Evolutionary conservation across 2,329 filamentous ascomycete species (phyloP), one percentile per base, ranked within the genome.

Genomic region (Penicillium sp.): DNA sequence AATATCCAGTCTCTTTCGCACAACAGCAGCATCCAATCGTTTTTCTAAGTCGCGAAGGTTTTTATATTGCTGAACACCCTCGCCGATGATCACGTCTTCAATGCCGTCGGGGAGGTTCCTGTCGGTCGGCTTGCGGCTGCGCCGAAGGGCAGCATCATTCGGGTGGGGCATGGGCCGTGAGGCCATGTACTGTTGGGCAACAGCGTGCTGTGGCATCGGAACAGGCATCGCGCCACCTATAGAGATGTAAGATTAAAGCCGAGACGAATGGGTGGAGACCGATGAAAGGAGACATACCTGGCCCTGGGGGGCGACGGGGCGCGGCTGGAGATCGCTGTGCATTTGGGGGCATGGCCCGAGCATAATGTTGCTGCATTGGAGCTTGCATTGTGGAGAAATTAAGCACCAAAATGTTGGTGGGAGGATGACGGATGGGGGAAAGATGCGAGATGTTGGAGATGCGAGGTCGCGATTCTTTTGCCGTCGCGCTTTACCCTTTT

Each of bases 61-160:
- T 69, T 86, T 87, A 78, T 99, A 99, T 65, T 90, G 84, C 70
- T 87, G 81, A 43, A 89, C 91, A 38, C 89, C 88, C 72, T 96
- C 89, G 60, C 89, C 91, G 61, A 96, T 85, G 59, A 91, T 85
- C 61, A 89, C 84, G 46, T 91, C 87, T 66, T 95, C 92, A 43
- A 96, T 82, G 54, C 90, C 92, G 62, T 97, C 92, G 38, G 94
- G 92, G 26, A 99, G 86, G 67, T 91, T 94, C 81, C 91, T 96
- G 76, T 99, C 94, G 56, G 92, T 97, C 1, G 94, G 94, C 75
- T 93, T 95, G 70, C 87, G 86, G 69, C 90, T 91, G 65, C 90
- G 86, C 59, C 92, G 86, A 74, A 92, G 91, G 44, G 89, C 86
- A 61, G 71, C 69, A 43, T 76, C 74, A 32, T 72, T 74, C 26